Evolutionary conservation across 176 grass and related monocot species (phyloP).

Genomic region (Olyra latifolia): DNA sequence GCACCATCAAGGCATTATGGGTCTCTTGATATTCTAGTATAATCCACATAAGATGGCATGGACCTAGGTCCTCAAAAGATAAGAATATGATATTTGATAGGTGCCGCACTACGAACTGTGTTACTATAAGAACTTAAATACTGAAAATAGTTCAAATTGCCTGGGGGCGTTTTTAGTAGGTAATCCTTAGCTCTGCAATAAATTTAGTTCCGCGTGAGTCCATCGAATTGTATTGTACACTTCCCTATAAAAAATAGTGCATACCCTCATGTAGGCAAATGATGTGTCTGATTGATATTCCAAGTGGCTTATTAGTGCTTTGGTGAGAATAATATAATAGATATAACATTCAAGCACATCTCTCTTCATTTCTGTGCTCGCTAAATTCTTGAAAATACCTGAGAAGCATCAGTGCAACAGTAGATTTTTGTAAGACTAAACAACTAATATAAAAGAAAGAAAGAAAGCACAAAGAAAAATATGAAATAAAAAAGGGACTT

Average conservation of each 20-base stretch:
- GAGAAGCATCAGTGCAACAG: not conserved
- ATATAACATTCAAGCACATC: not conserved
- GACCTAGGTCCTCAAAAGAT: slow-evolving; percentile 29
- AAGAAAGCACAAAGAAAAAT: slow-evolving; percentile 1
- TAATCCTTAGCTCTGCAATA: not conserved
- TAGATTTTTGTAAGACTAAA: not conserved
- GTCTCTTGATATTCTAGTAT: slow-evolving; percentile 22
- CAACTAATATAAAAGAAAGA: slow-evolving; percentile 9
- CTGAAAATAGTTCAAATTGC: not conserved
- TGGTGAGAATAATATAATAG: slow-evolving; percentile 2
- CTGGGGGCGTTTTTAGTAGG: not conserved
- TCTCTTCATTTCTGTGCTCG: not conserved
- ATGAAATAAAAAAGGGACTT: slow-evolving; percentile 31
- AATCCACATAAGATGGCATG: slow-evolving; percentile 19
- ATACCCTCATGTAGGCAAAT: not conserved
- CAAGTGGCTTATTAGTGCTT: not conserved
- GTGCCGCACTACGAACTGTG: slow-evolving; percentile 5
- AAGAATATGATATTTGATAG: slow-evolving; percentile 31
- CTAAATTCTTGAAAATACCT: not conserved
- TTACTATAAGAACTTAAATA: not conserved
- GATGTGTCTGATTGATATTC: not conserved
- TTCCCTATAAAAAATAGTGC: not conserved
- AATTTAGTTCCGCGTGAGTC: not conserved
- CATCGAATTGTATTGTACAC: not conserved
- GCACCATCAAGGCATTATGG: slow-evolving; percentile 19